These are phyloP conservation scores for Chaetomium globosum DNA, from an alignment of 2,329 filamentous ascomycete genomes.

Conservation along the genomic window DNA sequence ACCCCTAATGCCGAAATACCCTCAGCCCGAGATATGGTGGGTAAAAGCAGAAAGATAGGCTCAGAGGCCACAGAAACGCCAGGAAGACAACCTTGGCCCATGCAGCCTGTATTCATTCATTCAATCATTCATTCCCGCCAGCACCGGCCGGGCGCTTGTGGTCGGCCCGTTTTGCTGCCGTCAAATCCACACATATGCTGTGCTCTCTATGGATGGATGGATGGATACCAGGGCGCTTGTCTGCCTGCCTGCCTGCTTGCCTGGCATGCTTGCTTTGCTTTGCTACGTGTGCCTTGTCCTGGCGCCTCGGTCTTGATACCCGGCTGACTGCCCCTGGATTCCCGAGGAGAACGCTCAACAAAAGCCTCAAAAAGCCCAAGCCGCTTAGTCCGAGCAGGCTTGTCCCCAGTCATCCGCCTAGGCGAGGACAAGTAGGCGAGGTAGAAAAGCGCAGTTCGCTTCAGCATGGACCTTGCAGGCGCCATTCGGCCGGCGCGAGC, in stretches of 20 bases:
- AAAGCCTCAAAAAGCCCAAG: neutral
- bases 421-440: neutral
- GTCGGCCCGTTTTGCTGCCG: neutral
- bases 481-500: neutral
- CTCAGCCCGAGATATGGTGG: conserved; percentile 7
- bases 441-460: conserved; percentile 14
- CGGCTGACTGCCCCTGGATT: conserved; percentile 3
- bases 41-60: conserved; percentile 1
- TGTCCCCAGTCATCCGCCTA: neutral
- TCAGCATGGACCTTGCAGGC: conserved; percentile 18
- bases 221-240: neutral
- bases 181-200: neutral
- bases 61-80: neutral
- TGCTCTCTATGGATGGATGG: neutral
- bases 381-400: neutral
- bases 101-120: conserved; percentile 11
- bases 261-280: neutral
- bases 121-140: conserved; percentile 14
- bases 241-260: neutral
- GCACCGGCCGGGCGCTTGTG: conserved; percentile 4
- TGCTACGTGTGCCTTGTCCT: neutral
- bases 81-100: conserved; percentile 18
- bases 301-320: conserved; percentile 5
- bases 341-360: neutral
- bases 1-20: conserved; percentile 29